Evolutionary conservation across 139 green algal species (phyloP), one percentile per base, ranked within the genome.

Genomic region (Desmodesmus armatus): DNA sequence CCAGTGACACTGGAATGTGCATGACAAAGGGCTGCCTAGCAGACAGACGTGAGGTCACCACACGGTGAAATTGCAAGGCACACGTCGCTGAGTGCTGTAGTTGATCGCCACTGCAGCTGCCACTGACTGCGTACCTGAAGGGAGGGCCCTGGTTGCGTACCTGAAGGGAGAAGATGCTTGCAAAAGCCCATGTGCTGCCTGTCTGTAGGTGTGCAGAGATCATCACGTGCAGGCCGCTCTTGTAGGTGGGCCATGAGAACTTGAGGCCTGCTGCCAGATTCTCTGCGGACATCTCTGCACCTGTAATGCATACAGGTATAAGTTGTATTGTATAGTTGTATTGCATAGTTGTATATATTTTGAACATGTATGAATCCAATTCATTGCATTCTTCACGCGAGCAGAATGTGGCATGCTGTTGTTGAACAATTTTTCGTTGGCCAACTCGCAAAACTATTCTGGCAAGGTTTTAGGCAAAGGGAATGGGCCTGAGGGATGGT

Each of bases 171-270:
- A 82, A 82, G 13, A 82, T 65, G 44, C 63, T 39, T 73, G 80
- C 53, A 39, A 86, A 86, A 4, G 80, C 80, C 80, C 80, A 86
- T 19, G 80, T 86, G 69, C 69, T 81, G 80, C 80, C 80, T 31
- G 69, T 31, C 69, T 86, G 66, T 35, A 86, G 69, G 33, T 86
- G 65, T 13, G 47, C 70, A 25, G 51, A 53, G 5, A 86, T 86
- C 69, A 86, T 72, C 27, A 86, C 39, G 29, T 51, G 37, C 47
- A 86, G 80, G 13, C 80, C 80, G 39, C 80, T 73, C 33, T 80
- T 80, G 69, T 80, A 80, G 19, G 66, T 85, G 17, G 80, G 80
- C 80, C 80, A 85, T 44, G 66, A 80, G 80, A 79, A 85, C 37
- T 79, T 85, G 4, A 85, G 37, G 44, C n/a, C 15, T 3, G 66